Evolutionary conservation across 371 early-diverging fungal genomes (phyloP).

Genomic region (Mortierella polycephala): DNA sequence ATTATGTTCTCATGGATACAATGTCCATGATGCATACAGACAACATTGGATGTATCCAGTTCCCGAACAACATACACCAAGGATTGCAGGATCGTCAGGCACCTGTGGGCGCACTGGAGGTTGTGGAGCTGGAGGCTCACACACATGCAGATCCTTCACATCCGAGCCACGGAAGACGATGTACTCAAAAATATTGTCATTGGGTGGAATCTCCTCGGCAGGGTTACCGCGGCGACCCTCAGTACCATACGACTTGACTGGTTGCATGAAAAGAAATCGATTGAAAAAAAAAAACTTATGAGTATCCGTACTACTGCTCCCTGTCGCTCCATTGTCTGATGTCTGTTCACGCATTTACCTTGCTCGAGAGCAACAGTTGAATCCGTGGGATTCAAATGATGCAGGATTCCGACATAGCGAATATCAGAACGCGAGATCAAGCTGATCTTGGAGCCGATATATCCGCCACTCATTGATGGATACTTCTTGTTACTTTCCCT

Average conservation of each 20-base stretch:
- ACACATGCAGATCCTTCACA: slow-evolving; percentile 92
- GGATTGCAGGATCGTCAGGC: slow-evolving; percentile 91
- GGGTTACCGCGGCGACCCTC: slow-evolving; percentile 86
- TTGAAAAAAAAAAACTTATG: not conserved
- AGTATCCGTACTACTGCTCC: not conserved
- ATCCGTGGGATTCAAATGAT: slow-evolving; percentile 88
- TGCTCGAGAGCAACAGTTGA: slow-evolving; percentile 92
- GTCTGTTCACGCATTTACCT: slow-evolving; percentile 59
- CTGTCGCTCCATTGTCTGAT: not conserved
- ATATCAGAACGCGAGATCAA: slow-evolving; percentile 92
- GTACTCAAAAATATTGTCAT: slow-evolving; percentile 87
- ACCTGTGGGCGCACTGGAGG: slow-evolving; percentile 68
- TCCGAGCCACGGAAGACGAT: slow-evolving; percentile 95
- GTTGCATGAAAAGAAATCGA: not conserved
- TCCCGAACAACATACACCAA: slow-evolving; percentile 68
- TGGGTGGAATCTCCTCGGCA: slow-evolving; percentile 84
- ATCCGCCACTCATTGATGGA: slow-evolving; percentile 70
- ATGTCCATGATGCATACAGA: not conserved
- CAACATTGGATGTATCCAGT: not conserved
- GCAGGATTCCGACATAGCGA: slow-evolving; percentile 92
- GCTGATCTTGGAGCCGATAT: slow-evolving; percentile 81
- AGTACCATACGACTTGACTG: slow-evolving; percentile 87
- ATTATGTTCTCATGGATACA: no score
- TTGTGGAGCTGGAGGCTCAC: slow-evolving; percentile 71
- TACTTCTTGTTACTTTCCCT: not conserved